These are phyloP conservation scores for Suhomyces bokatorum DNA, from an alignment of 1,139 yeast genomes.

Conservation along the genomic window DNA sequence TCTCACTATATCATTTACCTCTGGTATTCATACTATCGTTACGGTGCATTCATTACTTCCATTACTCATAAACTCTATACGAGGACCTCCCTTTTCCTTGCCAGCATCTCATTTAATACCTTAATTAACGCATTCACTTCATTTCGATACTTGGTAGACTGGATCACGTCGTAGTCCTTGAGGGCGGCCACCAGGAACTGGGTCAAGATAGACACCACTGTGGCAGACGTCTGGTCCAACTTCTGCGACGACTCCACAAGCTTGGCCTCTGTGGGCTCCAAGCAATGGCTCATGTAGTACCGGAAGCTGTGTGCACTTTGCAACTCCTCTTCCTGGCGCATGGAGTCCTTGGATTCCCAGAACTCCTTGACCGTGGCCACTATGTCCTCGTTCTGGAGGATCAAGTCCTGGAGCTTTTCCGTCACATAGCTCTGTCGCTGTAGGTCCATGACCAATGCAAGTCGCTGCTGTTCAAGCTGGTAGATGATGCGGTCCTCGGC, in stretches of 20 bases:
- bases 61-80: conserved; percentile 4
- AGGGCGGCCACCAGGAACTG: conserved; percentile 8
- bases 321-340: conserved; percentile 17
- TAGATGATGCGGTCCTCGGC: conserved; percentile 8
- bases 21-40: no score
- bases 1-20: no score
- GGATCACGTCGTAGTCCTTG: conserved; percentile 6
- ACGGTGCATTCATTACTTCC: not conserved
- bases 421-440: conserved; percentile 45
- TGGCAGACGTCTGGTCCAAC: conserved; percentile 9
- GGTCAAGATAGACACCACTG: conserved; percentile 11
- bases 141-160: conserved; percentile 19
- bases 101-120: conserved; percentile 20
- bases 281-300: conserved; percentile 9
- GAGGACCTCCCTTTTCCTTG: not conserved
- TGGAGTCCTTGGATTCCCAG: conserved; percentile 26
- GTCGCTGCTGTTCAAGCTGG: conserved; percentile 35
- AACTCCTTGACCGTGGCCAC: conserved; percentile 42
- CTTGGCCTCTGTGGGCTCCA: conserved; percentile 16
- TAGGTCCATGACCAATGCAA: conserved; percentile 41
- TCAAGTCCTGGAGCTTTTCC: conserved; percentile 34
- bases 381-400: conserved; percentile 43
- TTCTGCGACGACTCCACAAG: conserved; percentile 12
- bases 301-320: conserved; percentile 10
- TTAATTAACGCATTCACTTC: conserved; percentile 25